A percentile compares a stretch with the other conserved stretches of the same genome.
Conservation (phyloP, 208 protist species). For the Trichomonas vaginalis region DNA sequence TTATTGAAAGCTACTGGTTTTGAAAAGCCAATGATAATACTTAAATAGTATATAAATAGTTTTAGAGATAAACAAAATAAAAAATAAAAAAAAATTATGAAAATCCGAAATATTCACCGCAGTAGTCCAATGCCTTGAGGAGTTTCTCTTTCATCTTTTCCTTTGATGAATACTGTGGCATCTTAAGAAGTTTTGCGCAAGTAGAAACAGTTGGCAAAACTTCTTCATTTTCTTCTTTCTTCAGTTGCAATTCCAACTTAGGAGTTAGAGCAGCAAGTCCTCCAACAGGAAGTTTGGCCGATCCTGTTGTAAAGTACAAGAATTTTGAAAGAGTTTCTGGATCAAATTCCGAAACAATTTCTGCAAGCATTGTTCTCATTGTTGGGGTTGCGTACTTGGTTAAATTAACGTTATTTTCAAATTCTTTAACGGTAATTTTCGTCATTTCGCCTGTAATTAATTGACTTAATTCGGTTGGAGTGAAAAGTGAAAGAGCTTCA, state of each 20-base stretch:
- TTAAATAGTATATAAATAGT: too few species aligned
- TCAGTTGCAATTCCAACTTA: background rate
- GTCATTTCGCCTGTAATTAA: background rate
- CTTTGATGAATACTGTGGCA: background rate
- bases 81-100: background rate
- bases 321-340: background rate
- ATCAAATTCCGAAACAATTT: background rate
- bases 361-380: background rate
- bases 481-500: background rate
- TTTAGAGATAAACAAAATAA: too few species aligned
- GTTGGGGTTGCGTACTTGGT: background rate
- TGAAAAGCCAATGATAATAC: too few species aligned
- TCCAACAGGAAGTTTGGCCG: background rate
- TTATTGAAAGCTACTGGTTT: too few species aligned
- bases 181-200: background rate
- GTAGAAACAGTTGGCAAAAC: background rate
- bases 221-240: background rate
- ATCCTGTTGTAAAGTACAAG: background rate
- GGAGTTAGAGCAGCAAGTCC: background rate
- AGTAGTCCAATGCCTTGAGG: background rate
- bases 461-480: background rate
- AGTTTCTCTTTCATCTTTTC: background rate
- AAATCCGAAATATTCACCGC: background rate
- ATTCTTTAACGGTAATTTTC: background rate
- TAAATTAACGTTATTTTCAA: background rate